A percentile compares a stretch with the other conserved stretches of the same genome.
phyloP scores from a whole-genome alignment of 371 early-diverging fungal species.

The Actinomortierella wolfii region DNA sequence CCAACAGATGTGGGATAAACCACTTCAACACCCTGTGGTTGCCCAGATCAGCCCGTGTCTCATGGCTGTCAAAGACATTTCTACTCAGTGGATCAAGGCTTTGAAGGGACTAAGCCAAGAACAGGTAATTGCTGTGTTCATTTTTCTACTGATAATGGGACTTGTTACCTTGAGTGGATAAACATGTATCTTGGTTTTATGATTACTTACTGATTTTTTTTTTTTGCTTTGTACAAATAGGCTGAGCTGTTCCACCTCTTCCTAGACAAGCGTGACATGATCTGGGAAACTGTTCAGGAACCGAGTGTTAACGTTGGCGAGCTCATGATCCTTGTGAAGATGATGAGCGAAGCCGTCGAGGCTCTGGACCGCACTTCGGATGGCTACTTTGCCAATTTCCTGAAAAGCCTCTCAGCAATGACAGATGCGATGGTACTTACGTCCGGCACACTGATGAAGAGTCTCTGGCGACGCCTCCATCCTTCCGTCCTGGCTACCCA shows the following conservation, averaged over 20 bases:
- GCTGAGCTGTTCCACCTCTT: constrained; percentile 51
- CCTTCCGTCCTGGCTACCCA: constrained; percentile 61
- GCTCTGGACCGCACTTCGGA: constrained; percentile 20
- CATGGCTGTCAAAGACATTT: constrained; percentile 29
- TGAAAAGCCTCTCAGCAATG: constrained; percentile 27
- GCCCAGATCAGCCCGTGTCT: constrained; percentile 45
- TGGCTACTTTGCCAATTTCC: constrained; percentile 29
- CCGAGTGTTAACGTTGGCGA: constrained; percentile 60
- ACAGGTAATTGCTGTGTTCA: constrained; percentile 10
- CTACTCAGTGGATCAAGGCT: constrained; percentile 35
- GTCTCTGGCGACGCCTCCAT: constrained; percentile 65
- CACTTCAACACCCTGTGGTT: constrained; percentile 43
- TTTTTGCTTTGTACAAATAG: constrained; percentile 8
- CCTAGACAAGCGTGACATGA: constrained; percentile 62
- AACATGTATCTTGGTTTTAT: neutral
- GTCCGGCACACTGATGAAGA: constrained; percentile 64
- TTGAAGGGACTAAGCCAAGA: constrained; percentile 38
- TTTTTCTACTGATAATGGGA: neutral
- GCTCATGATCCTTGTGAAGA: constrained; percentile 55
- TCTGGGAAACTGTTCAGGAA: constrained; percentile 59
- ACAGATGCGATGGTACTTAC: constrained; percentile 41
- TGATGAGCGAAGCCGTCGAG: constrained; percentile 45
- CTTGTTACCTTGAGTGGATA: neutral
- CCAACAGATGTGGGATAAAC: constrained; percentile 44
- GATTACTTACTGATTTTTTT: no score